Base-by-base conservation (phyloP, 2,329 filamentous ascomycete species). In the Exserohilum turcica region DNA sequence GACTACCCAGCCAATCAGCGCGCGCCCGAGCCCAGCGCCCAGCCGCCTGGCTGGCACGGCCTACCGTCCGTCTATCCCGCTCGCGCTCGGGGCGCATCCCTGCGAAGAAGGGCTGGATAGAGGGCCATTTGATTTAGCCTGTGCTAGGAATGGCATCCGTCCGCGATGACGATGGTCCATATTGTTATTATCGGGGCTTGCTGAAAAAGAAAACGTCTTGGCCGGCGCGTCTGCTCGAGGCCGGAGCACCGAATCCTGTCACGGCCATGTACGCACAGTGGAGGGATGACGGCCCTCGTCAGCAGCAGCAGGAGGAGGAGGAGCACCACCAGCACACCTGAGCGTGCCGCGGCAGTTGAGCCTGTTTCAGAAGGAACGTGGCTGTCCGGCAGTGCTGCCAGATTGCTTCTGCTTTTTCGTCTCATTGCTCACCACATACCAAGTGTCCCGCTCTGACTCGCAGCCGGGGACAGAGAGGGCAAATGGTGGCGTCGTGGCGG, bases 31-130 rank as follows among this genome's bases (percentile, higher is more conserved):
- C 66, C 63, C 66, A 48, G 21, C 29, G 51, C 44, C 52, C 47
- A 42, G 40, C 18, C 56, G 48, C 55, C 45, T 53, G 51, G 56
- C 60, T 59, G 62, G 68, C 66, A 67, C 70, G 68, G 70, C 63
- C 68, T 67, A 65, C 66, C 66, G 66, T 70, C 68, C 67, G 67
- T 68, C 57, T 70, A 60, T 72, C 65, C 71, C 70, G 70, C 56
- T 63, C 59, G 56, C 58, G 53, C 56, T 68, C 49, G 57, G 21
- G 57, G 51, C 51, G 13, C 48, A 70, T 71, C 66, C 70, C 66
- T 72, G 70, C 60, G 37, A 24, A 44, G 46, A 39, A 44, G 46
- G 37, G 52, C 54, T 57, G 54, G 52, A 52, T 54, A 44, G 50
- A 45, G 44, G 38, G 54, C 63, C 21, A 24, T 24, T 24, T 24